Evolutionary conservation across 345 rosid genomes (phyloP).

Genomic region (Turnera subulata): DNA sequence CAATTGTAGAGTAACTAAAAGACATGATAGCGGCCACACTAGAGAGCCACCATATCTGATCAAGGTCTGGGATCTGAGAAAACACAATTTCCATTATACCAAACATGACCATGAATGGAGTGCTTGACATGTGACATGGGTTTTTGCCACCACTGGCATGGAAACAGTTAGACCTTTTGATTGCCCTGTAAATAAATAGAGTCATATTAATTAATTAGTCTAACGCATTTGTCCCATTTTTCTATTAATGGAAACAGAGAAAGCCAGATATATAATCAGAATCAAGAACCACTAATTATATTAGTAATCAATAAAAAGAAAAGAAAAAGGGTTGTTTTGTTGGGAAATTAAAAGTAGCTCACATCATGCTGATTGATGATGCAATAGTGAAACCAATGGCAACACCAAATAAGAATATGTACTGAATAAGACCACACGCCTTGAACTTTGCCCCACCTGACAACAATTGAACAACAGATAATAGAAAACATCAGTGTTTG

Average conservation of each 20-base stretch:
- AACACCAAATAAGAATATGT: conserved; percentile 7
- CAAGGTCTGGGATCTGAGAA: conserved; percentile 16
- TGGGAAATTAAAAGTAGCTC: neutral
- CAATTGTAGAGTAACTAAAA: conserved; percentile 13
- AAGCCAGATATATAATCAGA: too few relatives aligned
- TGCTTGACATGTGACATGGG: conserved; percentile 10
- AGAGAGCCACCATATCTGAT: conserved; percentile 17
- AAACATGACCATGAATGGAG: conserved; percentile 10
- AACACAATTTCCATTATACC: conserved; percentile 3
- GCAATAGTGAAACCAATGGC: conserved; percentile 8
- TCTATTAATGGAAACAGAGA: too few relatives aligned
- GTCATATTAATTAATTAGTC: neutral
- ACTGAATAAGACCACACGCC: conserved; percentile 11
- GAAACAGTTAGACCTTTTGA: conserved; percentile 8
- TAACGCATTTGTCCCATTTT: too few relatives aligned
- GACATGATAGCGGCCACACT: conserved; percentile 17
- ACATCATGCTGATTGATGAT: conserved; percentile 10
- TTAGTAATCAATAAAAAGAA: neutral
- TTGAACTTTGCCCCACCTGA: conserved; percentile 10
- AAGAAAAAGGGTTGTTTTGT: neutral
- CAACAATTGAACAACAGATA: neutral
- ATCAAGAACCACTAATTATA: too few relatives aligned
- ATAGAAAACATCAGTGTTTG: neutral
- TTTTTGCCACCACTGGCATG: conserved; percentile 5
- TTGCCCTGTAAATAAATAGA: conserved; percentile 9